Evolutionary conservation across 2,329 filamentous ascomycete species (phyloP).

Genomic region (Talaromyces sp.): DNA sequence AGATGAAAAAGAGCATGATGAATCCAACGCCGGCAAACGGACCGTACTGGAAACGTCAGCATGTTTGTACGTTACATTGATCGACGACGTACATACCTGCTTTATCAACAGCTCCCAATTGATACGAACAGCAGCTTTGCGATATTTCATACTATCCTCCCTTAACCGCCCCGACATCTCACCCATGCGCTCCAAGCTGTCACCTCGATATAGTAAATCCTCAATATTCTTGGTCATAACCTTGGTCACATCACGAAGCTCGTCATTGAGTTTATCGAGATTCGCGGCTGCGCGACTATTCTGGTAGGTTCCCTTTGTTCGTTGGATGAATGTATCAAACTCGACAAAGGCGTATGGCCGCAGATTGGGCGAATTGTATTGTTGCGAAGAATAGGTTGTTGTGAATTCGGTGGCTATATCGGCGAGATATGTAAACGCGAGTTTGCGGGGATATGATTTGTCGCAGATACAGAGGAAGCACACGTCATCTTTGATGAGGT

Average conservation of each 20-base stretch:
- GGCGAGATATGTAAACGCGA: slow-evolving; percentile 95
- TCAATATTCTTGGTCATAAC: slow-evolving; percentile 99
- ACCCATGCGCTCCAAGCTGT: slow-evolving; percentile 94
- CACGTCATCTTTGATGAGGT: slow-evolving; percentile 77
- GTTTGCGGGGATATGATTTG: slow-evolving; percentile 90
- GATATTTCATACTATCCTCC: slow-evolving; percentile 94
- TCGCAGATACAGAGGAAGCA: slow-evolving; percentile 95
- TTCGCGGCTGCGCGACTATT: slow-evolving; percentile 89
- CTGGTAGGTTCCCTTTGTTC: slow-evolving; percentile 90
- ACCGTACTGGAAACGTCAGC: slow-evolving; percentile 63
- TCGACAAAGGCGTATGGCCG: slow-evolving; percentile 96
- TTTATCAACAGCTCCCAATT: slow-evolving; percentile 97
- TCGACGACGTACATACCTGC: slow-evolving; percentile 57
- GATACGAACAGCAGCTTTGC: slow-evolving; percentile 86
- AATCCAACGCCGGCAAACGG: slow-evolving; percentile 80
- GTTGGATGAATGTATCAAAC: slow-evolving; percentile 94
- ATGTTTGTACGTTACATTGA: not conserved
- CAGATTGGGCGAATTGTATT: slow-evolving; percentile 71
- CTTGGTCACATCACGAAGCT: slow-evolving; percentile 95
- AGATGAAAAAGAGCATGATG: slow-evolving; percentile 81
- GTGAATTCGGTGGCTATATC: slow-evolving; percentile 90
- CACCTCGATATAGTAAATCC: slow-evolving; percentile 90
- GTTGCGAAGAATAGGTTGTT: slow-evolving; percentile 71
- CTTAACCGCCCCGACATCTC: slow-evolving; percentile 83
- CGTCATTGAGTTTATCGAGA: slow-evolving; percentile 91